Evolutionary conservation across 768 basidiomycete species (phyloP), one percentile per base, ranked within the genome.

Genomic region (Naganishia onofrii): DNA sequence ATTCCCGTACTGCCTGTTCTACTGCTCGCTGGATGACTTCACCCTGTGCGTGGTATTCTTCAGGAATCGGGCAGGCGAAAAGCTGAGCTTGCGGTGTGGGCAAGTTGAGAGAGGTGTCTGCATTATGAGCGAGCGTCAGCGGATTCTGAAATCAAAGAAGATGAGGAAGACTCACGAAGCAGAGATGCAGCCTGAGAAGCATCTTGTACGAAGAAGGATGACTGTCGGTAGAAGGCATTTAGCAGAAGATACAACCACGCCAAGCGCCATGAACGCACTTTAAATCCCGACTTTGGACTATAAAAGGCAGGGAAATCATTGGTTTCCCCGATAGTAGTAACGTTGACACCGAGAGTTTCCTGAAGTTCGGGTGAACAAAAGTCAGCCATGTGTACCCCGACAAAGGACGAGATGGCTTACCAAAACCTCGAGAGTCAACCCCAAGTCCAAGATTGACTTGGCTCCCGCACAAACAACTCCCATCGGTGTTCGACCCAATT

Each of bases 261-360:
- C 19, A n/a, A 10, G 19, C 46, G 26, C 21, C 13, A 23, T 9
- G 23, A 1, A 70, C 81, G 71, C 70, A 89, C 91, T 83, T 90
- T 84, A 78, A 88, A 88, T 0, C 95, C 95, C 72, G 92, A 93
- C 63, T 83, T 84, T 21, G 90, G 89, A 15, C 87, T 86, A 79
- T 93, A 99, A 83, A 99, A 99, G 0, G 94, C 96, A 1, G 96
- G 96, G 74, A 98, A 98, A 74, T 93, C 90, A 21, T 85, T 83
- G 0, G 88, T 87, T 54, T 85, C 76, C 0, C 88, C 87, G 74
- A 90, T 94, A 0, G 91, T 86, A 4, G 94, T 79, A 0, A 96
- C 93, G 1, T 92, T 92, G 15, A 97, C 92, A 2, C 95, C 95
- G 44, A 94, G 86, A 0, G 94, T 94, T 87, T 98, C 95, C 93